Evolutionary conservation across 73 alveolate genomes (phyloP), one percentile per base, ranked within the genome.

Genomic region (Blepharisma stoltei): DNA sequence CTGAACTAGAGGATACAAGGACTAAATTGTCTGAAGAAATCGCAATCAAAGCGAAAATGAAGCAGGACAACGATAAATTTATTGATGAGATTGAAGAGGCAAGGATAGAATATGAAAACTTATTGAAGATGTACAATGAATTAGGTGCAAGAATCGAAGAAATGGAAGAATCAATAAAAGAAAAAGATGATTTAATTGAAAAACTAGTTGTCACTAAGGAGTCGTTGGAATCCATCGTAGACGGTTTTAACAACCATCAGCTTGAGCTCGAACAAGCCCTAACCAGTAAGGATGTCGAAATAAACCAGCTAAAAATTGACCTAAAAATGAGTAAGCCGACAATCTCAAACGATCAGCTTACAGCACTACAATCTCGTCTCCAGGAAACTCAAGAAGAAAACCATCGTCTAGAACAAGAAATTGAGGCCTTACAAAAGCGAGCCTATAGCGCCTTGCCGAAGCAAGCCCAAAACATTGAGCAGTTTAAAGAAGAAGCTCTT

Each of bases 151-250:
- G 14, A 25, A n/a, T 20, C 5, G 11, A 14, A 38, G 73, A 20
- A 60, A 0, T 76, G 82, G 79, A 85, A 87, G 54, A 78, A 84
- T 23, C 49, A 79, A 53, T 81, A 84, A 6, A 97, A 92, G 85
- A 95, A 87, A 47, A 96, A 89, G 80, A 91, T 87, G 86, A 80
- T 82, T 44, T 37, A 82, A 71, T 88, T 94, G 65, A 81, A 88
- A 70, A 84, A 81, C 77, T 75, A 88, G 82, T 71, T 94, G 76
- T 50, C 27, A 50, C 65, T 1, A 50, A 18, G 4, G 65, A 50
- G 21, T 14, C 65, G n/a, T 18, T 50, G 2, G 65, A 50, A 50
- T 14, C n/a, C n/a, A 18, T 14, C n/a, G 65, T 50, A 18, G 21
- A 50, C 2, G n/a, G n/a, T 50, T 50, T 18, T 50, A 50, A 50